These are phyloP conservation scores for Cephalotrichum gorgonifer DNA, from an alignment of 2,329 filamentous ascomycete species.

Conservation along the genomic window DNA sequence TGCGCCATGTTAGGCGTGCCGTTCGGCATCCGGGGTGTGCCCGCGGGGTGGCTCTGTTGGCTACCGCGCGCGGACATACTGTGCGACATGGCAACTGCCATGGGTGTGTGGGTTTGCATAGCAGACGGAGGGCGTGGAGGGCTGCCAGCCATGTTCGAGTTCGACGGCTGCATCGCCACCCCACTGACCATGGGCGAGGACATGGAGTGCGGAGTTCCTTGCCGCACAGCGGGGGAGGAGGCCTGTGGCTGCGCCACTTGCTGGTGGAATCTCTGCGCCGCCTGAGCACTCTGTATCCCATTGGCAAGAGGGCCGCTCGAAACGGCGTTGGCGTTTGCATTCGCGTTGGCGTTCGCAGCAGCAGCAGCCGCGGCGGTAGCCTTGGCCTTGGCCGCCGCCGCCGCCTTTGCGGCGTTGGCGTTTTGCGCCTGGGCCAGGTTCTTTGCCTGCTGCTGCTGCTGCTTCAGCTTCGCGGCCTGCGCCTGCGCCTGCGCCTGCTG, in stretches of 20 bases:
- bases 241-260: conserved; percentile 45
- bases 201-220: conserved; percentile 54
- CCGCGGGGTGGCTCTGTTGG: conserved; percentile 54
- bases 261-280: conserved; percentile 33
- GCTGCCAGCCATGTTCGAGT: conserved; percentile 56
- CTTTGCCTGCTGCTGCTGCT: conserved; percentile 12
- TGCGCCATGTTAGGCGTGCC: conserved; percentile 52
- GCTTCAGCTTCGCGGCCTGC: conserved; percentile 15
- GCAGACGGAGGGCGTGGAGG: conserved; percentile 58
- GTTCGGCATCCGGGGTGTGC: conserved; percentile 52
- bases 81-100: conserved; percentile 49
- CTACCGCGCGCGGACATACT: conserved; percentile 55
- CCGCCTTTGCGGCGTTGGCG: conserved; percentile 13
- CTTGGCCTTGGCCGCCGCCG: conserved; percentile 17
- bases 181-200: conserved; percentile 56
- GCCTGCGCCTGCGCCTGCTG: conserved; percentile 19
- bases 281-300: conserved; percentile 20
- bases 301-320: conserved; percentile 17
- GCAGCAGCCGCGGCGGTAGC: conserved; percentile 10
- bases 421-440: conserved; percentile 21
- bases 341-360: conserved; percentile 9
- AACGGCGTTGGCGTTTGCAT: conserved; percentile 6
- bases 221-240: conserved; percentile 56
- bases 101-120: conserved; percentile 45
- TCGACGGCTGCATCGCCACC: conserved; percentile 53